These are phyloP conservation scores for Adansonia madagascariensis DNA, from an alignment of 441 rosid genomes.

Conservation along the genomic window DNA sequence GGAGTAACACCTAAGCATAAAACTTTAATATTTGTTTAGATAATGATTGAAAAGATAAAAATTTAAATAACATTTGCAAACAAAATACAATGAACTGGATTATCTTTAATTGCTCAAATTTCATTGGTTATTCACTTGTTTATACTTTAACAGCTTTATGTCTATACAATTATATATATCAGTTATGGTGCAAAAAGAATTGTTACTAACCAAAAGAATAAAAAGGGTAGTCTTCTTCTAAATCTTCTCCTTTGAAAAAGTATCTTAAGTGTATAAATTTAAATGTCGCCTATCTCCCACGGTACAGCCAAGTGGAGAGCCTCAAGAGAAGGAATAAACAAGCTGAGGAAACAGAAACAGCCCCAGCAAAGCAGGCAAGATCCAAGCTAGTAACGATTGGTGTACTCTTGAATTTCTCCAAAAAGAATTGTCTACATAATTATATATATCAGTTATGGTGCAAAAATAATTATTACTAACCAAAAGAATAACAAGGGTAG, in stretches of 20 bases:
- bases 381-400: conserved; percentile 58
- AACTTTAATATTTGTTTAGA: background rate
- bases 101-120: no score
- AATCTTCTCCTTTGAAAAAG: background rate
- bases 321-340: conserved; percentile 60
- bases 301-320: conserved; percentile 38
- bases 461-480: no score
- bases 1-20: background rate
- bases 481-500: no score
- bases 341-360: conserved; percentile 59
- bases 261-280: background rate
- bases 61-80: no score
- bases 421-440: conserved; percentile 20
- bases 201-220: no score
- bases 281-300: background rate
- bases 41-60: background rate
- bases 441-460: background rate
- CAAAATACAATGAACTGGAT: background rate
- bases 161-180: background rate
- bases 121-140: no score
- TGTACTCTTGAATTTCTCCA: conserved; percentile 60
- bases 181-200: background rate
- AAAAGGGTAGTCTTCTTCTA: no score
- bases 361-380: conserved; percentile 70
- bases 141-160: background rate